Conservation (phyloP, 768 basidiomycete genomes). For the Crucibulum laeve region DNA sequence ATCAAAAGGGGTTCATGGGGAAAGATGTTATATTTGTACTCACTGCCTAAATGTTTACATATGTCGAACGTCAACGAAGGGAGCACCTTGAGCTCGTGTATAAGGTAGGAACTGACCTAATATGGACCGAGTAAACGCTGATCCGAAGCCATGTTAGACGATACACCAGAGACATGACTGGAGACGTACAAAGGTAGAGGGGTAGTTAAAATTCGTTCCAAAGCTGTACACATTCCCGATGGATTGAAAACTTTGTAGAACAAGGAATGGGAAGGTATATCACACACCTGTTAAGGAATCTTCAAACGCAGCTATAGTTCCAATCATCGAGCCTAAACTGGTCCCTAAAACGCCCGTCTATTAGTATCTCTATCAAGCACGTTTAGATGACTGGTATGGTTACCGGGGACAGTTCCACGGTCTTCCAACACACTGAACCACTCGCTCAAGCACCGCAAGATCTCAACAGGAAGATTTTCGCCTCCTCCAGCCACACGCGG, state of each 20-base stretch:
- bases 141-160: slow-evolving; percentile 2
- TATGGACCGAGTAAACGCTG: slow-evolving; percentile 63
- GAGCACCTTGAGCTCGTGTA: not conserved
- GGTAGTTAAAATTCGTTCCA: slow-evolving; percentile 60
- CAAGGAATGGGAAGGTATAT: not conserved
- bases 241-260: not conserved
- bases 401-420: slow-evolving; percentile 53
- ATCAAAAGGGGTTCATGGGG: not conserved
- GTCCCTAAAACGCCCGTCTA: slow-evolving; percentile 27
- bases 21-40: too few species aligned
- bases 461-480: slow-evolving; percentile 55
- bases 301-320: slow-evolving; percentile 46
- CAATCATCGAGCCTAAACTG: slow-evolving; percentile 47
- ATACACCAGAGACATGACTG: not conserved
- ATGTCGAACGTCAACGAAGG: not conserved
- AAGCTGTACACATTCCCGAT: slow-evolving; percentile 25
- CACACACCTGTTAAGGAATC: slow-evolving; percentile 43
- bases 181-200: slow-evolving; percentile 60
- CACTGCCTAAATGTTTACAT: too few species aligned
- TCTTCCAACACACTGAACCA: slow-evolving; percentile 59
- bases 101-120: slow-evolving; percentile 29
- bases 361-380: too few species aligned
- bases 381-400: not conserved
- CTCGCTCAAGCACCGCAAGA: slow-evolving; percentile 50
- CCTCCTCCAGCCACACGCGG: slow-evolving; percentile 35